Evolutionary conservation across 164 flowering plant species (phyloP).

Genomic region (Vitis riparia): DNA sequence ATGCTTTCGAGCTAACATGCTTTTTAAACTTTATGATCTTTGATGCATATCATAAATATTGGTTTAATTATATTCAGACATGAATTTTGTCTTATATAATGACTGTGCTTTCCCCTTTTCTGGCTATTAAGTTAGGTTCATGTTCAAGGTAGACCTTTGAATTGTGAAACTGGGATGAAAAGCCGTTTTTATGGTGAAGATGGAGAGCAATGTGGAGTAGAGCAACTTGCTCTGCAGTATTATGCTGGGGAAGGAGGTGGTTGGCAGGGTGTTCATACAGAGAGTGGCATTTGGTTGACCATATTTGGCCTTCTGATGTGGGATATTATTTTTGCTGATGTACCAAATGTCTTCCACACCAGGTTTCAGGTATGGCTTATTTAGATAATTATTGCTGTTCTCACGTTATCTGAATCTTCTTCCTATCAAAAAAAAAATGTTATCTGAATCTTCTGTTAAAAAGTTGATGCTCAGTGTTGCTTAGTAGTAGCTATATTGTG

Average conservation of each 20-base stretch:
- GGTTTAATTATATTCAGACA: too few relatives aligned
- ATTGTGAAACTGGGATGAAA: slow-evolving; percentile 65
- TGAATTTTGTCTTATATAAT: too few relatives aligned
- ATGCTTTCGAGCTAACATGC: not conserved
- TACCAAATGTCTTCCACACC: slow-evolving; percentile 79
- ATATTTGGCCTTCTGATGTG: slow-evolving; percentile 93
- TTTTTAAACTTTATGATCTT: not conserved
- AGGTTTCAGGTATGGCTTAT: slow-evolving; percentile 63
- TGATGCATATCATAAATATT: too few relatives aligned
- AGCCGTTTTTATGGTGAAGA: slow-evolving; percentile 87
- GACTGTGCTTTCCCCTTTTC: slow-evolving; percentile 4
- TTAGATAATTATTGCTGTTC: not conserved
- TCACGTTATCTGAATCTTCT: not conserved
- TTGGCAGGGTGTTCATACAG: slow-evolving; percentile 91
- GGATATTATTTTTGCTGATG: slow-evolving; percentile 83
- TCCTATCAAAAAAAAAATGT: not conserved
- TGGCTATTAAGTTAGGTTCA: slow-evolving; percentile 46
- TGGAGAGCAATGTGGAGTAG: slow-evolving; percentile 92
- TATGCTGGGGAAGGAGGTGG: slow-evolving; percentile 88
- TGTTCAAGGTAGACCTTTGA: slow-evolving; percentile 82
- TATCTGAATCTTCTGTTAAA: not conserved
- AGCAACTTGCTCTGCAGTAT: slow-evolving; percentile 84
- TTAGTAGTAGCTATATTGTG: not conserved
- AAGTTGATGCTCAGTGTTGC: not conserved
- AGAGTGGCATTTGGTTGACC: slow-evolving; percentile 94